Evolutionary conservation across 768 basidiomycete species (phyloP).

Genomic region (Mycena olivaceomarginata): DNA sequence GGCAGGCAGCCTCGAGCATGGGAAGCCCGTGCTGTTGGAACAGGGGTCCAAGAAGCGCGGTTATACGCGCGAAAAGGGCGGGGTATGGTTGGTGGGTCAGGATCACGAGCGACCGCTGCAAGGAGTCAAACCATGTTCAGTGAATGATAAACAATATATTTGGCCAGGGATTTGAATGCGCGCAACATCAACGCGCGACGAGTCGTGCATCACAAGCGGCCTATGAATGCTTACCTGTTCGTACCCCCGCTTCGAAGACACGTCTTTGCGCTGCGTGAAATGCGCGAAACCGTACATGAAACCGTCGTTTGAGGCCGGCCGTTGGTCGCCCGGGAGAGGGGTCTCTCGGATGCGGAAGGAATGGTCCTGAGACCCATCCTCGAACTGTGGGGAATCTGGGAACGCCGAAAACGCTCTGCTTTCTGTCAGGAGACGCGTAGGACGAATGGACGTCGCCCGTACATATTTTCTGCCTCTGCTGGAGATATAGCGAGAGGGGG

Average conservation of each 20-base stretch:
- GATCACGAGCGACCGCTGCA: slow-evolving; percentile 87
- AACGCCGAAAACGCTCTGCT: slow-evolving; percentile 93
- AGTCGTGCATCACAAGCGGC: no score
- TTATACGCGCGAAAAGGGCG: slow-evolving; percentile 84
- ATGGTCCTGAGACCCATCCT: slow-evolving; percentile 89
- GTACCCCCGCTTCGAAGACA: slow-evolving; percentile 84
- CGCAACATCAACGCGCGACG: no score
- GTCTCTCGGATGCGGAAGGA: slow-evolving; percentile 89
- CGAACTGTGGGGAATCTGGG: slow-evolving; percentile 91
- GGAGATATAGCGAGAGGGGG: slow-evolving; percentile 80
- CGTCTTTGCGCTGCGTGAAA: slow-evolving; percentile 83
- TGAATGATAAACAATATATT: no score
- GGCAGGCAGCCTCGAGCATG: slow-evolving; percentile 91
- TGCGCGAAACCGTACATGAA: slow-evolving; percentile 87
- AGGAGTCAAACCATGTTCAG: slow-evolving; percentile 18
- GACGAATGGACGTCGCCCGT: slow-evolving; percentile 50
- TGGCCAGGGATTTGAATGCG: no score
- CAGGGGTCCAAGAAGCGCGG: slow-evolving; percentile 82
- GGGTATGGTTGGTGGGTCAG: slow-evolving; percentile 89
- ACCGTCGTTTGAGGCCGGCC: slow-evolving; percentile 71
- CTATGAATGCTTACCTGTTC: slow-evolving; percentile 71
- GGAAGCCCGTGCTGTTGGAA: slow-evolving; percentile 84
- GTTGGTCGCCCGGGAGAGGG: slow-evolving; percentile 45
- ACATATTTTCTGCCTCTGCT: slow-evolving; percentile 91
- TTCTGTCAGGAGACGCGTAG: slow-evolving; percentile 12